Base-by-base conservation (phyloP, 225 moss, liverwort and hornwort species). In the Pseudoscleropodium purum region DNA sequence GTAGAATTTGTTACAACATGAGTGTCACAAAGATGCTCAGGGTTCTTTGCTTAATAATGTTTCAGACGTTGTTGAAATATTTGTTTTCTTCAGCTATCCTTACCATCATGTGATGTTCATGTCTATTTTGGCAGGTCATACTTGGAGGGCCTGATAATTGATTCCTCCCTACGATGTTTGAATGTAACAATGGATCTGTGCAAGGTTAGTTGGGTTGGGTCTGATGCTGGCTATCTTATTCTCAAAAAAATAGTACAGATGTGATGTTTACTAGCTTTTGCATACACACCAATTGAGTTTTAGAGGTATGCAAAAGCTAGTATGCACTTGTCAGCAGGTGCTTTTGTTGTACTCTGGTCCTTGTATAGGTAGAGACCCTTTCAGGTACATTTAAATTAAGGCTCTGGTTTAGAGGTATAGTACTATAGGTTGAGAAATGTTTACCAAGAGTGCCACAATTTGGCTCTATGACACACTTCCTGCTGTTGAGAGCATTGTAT, bases 131-230 rank as follows among this genome's bases (percentile, higher is more conserved):
- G 57, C 92, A 93, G 93, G 89, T 93, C 31, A 80, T 86, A 79
- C 92, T 93, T 82, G 92, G 91, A 64, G 93, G 92, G 18, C 93
- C 93, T 75, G 89, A 83, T 17, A 75, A 67, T 54, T 92, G 69
- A 92, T 52, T 87, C n/a, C 90, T 66, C 59, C 47, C 25, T 62
- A 15, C n/a, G 15, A 19, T 61, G 60, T 70, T 65, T 69, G 75
- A 64, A 52, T 70, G 39, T 10, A 41, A 84, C 84, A 69, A 85
- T 72, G 72, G 72, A 85, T 41, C 43, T 72, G 72, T 57, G 33
- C 73, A 73, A 90, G 75, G 65, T 84, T 33, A 60, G 65, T 82
- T 78, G 56, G 65, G 77, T 87, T 86, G 47, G 17, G 47, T 73
- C 39, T 54, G 56, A 56, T 56, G 70, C 39, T 7, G 78, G n/a